Base-by-base conservation (phyloP, 257 asterid genomes). In the Ajuga chamaepitys region DNA sequence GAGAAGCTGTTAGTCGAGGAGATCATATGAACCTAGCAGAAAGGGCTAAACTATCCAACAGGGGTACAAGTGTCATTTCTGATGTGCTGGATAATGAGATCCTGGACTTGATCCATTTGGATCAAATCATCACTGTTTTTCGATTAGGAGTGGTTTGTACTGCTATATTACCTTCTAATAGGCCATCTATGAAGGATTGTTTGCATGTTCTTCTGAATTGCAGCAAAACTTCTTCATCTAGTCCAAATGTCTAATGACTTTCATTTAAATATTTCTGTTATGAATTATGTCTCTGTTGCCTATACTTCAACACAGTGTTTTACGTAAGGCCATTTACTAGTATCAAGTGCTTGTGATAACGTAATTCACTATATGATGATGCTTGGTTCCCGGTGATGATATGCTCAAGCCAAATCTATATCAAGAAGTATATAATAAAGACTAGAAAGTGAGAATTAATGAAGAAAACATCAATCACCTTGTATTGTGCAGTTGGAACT, bases 181-280 rank as follows among this genome's bases (percentile, higher is more conserved):
- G 84, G 74, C 81, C 84, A 17, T 71, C 74, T 28, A 75, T 72
- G 81, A 79, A 53, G 68, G 78, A 64, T 12, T 66, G 79, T 18
- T 64, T 60, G 77, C 81, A 62, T n/a, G 67, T 71, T 63, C 82
- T 80, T 60, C 78, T 45, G 50, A 63, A 46, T 13, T 67, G 66
- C 20, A 46, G 48, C 0, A 67, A 52, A 17, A 10, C 41, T 20
- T 7, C 42, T 50, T 51, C 52, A 21, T 59, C 61, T 50, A 64
- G 46, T 57, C 64, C 58, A 20, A 22, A 7, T 26, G 4, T 26
- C 12, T 4, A 26, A 16, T 34, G 37, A 30, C 32, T 42, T 67
- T 7, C 57, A 52, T 22, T 10, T n/a, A 22, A 24, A 22, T 52
- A 5, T 24, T 22, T 52, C 0, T 12, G 35, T 51, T 21, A 9